Evolutionary conservation across 805 yeast genomes (phyloP), one percentile per base, ranked within the genome.

Genomic region (Blastobotrys peoriensis): DNA sequence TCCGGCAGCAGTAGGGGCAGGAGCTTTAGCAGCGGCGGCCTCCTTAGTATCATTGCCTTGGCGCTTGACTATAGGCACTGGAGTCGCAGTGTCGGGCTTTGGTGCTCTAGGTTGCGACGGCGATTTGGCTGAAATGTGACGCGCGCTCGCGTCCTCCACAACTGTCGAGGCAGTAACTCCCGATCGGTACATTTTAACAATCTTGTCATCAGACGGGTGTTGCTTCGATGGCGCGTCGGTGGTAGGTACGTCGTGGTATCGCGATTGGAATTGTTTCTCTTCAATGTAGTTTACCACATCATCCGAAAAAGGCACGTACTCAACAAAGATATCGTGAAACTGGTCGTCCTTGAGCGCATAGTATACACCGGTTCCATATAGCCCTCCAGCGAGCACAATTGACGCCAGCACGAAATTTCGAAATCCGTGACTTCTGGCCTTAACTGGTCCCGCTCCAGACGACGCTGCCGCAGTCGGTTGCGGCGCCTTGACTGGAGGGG

Each of bases 281-380:
- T 81, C 85, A 42, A 74, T 66, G 5, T 60, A 54, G 43, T 76
- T 75, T 23, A 81, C 71, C 23, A 75, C 63, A 18, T 64, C 62
- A 54, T 79, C 83, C 33, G 79, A 85, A 41, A 73, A 69, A 16
- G 93, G 93, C 37, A 82, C 75, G 47, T 74, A 74, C 51, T 79
- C 80, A 18, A 79, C 69, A 61, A 79, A 82, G 38, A 69, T 51
- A 52, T 82, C 86, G 52, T 77, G 80, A 59, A 81, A 72, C 15
- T 75, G 68, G 52, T 80, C 83, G 56, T 71, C 71, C 49, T 74
- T 65, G 23, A 78, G 65, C 10, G 87, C 69, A 45, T 73, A 64
- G 42, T 73, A 76, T n/a, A 79, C 73, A 43, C 85, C 86, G 28
- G 73, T 78, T 28, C 75, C 78, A 52, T 80, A 82, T 20, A 75